These are phyloP conservation scores for Monosiga brevicollis DNA, from an alignment of 78 protist genomes.

Conservation along the genomic window DNA sequence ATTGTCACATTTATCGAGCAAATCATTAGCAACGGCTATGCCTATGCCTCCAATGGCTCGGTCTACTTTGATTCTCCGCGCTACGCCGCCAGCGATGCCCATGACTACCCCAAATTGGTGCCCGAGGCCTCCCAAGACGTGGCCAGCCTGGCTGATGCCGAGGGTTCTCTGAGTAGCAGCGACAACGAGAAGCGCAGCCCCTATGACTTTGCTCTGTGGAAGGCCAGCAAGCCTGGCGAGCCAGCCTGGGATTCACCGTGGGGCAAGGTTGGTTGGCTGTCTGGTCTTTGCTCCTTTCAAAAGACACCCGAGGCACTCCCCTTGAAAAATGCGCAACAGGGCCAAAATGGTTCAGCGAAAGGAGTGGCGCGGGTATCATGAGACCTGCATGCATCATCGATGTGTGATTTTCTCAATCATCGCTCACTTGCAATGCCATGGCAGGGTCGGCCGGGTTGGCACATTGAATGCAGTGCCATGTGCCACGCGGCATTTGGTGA, in stretches of 20 bases:
- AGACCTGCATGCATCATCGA: too few species aligned
- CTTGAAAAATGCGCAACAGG: too few species aligned
- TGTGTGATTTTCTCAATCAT: too few species aligned
- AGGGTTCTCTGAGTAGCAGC: slow-evolving; percentile 20
- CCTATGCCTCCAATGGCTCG: slow-evolving; percentile 22
- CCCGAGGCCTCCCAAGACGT: slow-evolving; percentile 58
- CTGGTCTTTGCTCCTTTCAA: slow-evolving; percentile 57
- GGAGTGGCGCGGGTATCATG: too few species aligned
- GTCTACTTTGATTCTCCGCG: slow-evolving; percentile 68
- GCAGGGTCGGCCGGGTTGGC: slow-evolving; percentile 99
- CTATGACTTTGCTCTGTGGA: slow-evolving; percentile 32
- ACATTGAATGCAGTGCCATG: slow-evolving; percentile 99
- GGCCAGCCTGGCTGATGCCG: slow-evolving; percentile 55
- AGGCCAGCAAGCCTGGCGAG: slow-evolving; percentile 31
- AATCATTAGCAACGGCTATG: slow-evolving; percentile 18
- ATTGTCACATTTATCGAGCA: slow-evolving; percentile 65
- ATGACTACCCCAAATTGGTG: slow-evolving; percentile 69
- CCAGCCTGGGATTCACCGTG: slow-evolving; percentile 78
- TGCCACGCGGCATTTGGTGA: slow-evolving; percentile 30
- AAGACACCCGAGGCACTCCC: too few species aligned
- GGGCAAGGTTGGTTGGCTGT: slow-evolving; percentile 80
- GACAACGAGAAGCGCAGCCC: background rate
- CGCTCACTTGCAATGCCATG: too few species aligned
- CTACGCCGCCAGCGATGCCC: slow-evolving; percentile 14
- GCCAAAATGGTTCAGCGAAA: too few species aligned